These are phyloP conservation scores for Abrus precatorius DNA, from an alignment of 306 rosid species.

Conservation along the genomic window DNA sequence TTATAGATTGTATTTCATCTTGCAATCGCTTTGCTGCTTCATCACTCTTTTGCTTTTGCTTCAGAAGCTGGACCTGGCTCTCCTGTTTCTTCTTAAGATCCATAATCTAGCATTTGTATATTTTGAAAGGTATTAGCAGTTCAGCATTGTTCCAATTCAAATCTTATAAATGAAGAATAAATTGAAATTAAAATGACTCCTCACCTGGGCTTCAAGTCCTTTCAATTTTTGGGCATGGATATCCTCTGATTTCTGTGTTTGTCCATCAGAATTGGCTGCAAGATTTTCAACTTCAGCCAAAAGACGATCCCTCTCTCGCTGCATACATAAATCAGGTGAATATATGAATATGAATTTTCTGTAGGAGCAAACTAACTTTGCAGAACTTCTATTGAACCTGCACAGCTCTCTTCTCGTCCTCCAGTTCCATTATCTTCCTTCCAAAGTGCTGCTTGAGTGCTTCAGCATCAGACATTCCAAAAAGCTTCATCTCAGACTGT, in stretches of 20 bases:
- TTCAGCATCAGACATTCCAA: slow-evolving; percentile 75
- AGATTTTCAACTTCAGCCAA: slow-evolving; percentile 93
- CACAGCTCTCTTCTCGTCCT: slow-evolving; percentile 90
- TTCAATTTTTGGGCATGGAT: slow-evolving; percentile 87
- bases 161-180: slow-evolving; percentile 22
- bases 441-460: slow-evolving; percentile 95
- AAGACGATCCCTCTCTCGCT: slow-evolving; percentile 92
- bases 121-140: slow-evolving; percentile 41
- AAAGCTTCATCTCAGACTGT: slow-evolving; percentile 92
- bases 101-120: slow-evolving; percentile 67
- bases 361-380: slow-evolving; percentile 30
- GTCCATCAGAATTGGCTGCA: slow-evolving; percentile 90
- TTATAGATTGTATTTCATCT: slow-evolving; percentile 96
- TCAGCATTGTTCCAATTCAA: slow-evolving; percentile 30
- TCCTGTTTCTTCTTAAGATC: slow-evolving; percentile 98
- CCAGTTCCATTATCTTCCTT: slow-evolving; percentile 90
- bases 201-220: slow-evolving; percentile 93
- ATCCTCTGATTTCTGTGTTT: slow-evolving; percentile 86
- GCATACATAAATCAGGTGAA: slow-evolving; percentile 54
- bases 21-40: slow-evolving; percentile 95
- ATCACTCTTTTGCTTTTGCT: slow-evolving; percentile 97
- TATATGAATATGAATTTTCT: slow-evolving; percentile 51
- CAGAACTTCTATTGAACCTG: slow-evolving; percentile 66
- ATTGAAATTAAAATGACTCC: slow-evolving; percentile 19
- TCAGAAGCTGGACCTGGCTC: slow-evolving; percentile 92